These are phyloP conservation scores for Macadamia tetraphylla DNA, from an alignment of 164 flowering plant species.

Conservation along the genomic window DNA sequence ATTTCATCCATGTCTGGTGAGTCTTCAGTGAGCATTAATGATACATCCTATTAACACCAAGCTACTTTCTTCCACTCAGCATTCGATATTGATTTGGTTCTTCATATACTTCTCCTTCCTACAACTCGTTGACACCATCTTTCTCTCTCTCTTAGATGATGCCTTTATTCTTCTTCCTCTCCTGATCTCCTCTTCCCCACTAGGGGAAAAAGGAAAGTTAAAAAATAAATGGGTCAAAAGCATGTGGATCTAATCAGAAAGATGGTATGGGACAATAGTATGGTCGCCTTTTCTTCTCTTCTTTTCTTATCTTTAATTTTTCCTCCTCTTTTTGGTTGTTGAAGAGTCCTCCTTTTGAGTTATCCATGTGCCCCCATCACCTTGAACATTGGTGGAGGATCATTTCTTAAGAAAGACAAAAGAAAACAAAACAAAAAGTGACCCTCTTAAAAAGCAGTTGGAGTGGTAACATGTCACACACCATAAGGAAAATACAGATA, in stretches of 20 bases:
- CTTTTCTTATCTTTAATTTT: conserved; percentile 2
- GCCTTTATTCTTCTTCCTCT: too few relatives aligned
- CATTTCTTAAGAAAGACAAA: conserved; percentile 47
- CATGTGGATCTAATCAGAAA: not conserved
- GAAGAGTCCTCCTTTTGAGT: conserved; percentile 25
- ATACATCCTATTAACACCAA: too few relatives aligned
- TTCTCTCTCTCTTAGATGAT: too few relatives aligned
- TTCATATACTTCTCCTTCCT: too few relatives aligned
- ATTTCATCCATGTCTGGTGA: too few relatives aligned
- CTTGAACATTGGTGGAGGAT: conserved; percentile 32
- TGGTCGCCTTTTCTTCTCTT: conserved; percentile 11
- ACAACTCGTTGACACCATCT: too few relatives aligned
- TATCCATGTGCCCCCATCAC: conserved; percentile 51
- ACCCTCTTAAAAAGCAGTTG: conserved; percentile 17
- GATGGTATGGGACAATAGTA: conserved; percentile 1
- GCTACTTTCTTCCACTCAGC: too few relatives aligned
- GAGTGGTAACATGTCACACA: conserved; percentile 34
- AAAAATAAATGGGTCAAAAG: conserved; percentile 10
- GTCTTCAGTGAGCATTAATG: too few relatives aligned
- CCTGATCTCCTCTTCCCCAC: too few relatives aligned
- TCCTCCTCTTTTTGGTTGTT: conserved; percentile 28
- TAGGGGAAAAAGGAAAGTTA: too few relatives aligned
- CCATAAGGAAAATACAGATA: conserved; percentile 27
- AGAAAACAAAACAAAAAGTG: conserved; percentile 27
- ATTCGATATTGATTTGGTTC: too few relatives aligned